Conservation (phyloP, 106 monocot genomes). For the Phalaenopsis equestris region DNA sequence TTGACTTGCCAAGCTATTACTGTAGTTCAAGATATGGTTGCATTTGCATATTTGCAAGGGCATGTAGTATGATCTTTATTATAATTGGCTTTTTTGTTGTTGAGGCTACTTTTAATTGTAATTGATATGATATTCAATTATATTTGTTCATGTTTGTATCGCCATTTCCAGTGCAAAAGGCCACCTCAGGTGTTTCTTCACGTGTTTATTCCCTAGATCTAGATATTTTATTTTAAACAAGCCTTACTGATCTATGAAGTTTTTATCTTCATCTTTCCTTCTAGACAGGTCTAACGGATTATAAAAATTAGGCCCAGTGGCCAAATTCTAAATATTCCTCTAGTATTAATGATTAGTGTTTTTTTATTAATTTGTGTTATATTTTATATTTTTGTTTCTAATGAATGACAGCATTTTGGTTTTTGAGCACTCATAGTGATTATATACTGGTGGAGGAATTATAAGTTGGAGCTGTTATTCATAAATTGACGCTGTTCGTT, state of each 20-base stretch:
- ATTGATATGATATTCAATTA: neutral
- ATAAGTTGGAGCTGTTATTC: neutral
- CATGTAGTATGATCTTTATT: neutral
- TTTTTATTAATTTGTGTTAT: neutral
- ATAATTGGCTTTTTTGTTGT: neutral
- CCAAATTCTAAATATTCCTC: neutral
- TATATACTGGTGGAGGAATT: neutral
- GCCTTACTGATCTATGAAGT: neutral
- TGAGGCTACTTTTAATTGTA: neutral
- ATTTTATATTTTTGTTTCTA: neutral
- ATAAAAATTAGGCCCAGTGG: neutral
- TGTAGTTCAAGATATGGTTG: neutral
- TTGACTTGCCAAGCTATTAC: neutral
- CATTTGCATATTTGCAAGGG: neutral
- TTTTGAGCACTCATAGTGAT: neutral
- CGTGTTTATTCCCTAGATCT: neutral
- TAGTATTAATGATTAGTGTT: neutral
- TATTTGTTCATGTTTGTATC: neutral
- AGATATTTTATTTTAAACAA: neutral
- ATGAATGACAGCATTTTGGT: neutral
- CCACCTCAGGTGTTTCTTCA: neutral
- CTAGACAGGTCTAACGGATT: neutral
- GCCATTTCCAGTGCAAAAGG: neutral
- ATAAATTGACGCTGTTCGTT: neutral
- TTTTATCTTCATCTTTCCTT: neutral